Base-by-base conservation (phyloP, 2,329 filamentous ascomycete species). In the Aspergillus sp. region DNA sequence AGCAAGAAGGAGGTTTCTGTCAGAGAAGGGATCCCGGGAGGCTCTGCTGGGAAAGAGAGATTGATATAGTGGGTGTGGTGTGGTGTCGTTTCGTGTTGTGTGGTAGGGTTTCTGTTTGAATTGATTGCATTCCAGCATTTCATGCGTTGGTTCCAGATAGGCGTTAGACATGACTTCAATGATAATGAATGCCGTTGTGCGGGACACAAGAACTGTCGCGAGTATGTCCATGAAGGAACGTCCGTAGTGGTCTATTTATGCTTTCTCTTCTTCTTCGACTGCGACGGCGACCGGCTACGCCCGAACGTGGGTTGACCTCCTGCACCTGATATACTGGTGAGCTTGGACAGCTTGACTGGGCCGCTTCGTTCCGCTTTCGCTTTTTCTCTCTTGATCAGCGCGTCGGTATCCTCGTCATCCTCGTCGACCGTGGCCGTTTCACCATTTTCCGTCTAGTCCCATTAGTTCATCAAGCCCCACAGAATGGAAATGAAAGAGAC, bases 291-390 rank as follows among this genome's bases (percentile, higher is more conserved):
- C 6, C 36, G 14, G 7, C 14, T 42, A 6, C 61, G 59, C 4
- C 61, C 59, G 7, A 47, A 20, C 3, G n/a, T 36, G 7, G 54
- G 54, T 12, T 63, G 53, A 50, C 65, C 57, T 24, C 63, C 63
- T n/a, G 36, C 36, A 2, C 73, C 73, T 26, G 73, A 75, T 31
- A 75, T 73, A 57, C 69, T 72, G n/a, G 67, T 70, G 16, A 74
- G 52, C 4, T 67, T 24, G 3, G 61, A 64, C 9, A 73, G 31
- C 9, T 62, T 66, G 39, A 66, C 60, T 4, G 58, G 49, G 14
- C 54, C 31, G 54, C 62, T 63, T 57, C 46, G 58, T 54, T 68
- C 65, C 47, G 55, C 58, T 31, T 65, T 57, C 7, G 54, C 32
- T 52, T 66, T 69, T 20, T 58, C 65, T 49, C 62, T 66, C 26